phyloP scores from a whole-genome alignment of 306 rosid species.

The Acmispon strigosus region DNA sequence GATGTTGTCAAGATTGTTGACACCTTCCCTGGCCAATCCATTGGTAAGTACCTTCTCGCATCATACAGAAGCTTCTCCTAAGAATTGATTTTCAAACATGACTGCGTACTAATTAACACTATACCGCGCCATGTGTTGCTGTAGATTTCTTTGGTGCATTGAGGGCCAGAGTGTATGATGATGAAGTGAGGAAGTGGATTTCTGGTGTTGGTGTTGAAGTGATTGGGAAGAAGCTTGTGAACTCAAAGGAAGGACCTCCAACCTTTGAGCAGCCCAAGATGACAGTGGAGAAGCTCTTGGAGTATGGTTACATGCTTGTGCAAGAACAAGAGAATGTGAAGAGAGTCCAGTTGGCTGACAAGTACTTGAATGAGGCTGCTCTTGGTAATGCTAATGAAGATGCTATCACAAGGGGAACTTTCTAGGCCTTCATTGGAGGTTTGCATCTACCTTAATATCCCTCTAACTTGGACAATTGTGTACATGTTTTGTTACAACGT shows the following conservation, averaged over 20 bases:
- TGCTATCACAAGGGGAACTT: conserved; percentile 42
- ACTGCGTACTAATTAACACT: background rate
- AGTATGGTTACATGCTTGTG: conserved; percentile 61
- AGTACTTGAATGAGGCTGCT: conserved; percentile 65
- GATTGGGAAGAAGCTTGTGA: conserved; percentile 61
- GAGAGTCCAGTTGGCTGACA: conserved; percentile 74
- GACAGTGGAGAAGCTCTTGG: conserved; percentile 43
- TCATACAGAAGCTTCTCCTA: no score
- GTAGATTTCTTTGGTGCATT: conserved; percentile 75
- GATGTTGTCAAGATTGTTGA: conserved; percentile 72
- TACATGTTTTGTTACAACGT: no score
- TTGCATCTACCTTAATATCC: conserved; percentile 1
- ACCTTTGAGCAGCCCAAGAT: conserved; percentile 57
- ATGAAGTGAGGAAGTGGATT: conserved; percentile 68
- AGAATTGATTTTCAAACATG: no score
- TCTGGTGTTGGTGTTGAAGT: conserved; percentile 42
- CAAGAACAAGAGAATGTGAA: conserved; percentile 71
- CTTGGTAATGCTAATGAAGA: conserved; percentile 63
- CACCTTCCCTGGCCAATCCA: conserved; percentile 96
- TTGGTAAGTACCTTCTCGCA: conserved; percentile 32
- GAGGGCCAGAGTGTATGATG: conserved; percentile 67
- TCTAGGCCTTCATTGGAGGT: conserved; percentile 43
- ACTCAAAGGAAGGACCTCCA: conserved; percentile 72
- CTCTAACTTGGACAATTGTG: background rate
- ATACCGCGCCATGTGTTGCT: background rate